Evolutionary conservation across 306 rosid genomes (phyloP).

Genomic region (Cyamopsis tetragonoloba): DNA sequence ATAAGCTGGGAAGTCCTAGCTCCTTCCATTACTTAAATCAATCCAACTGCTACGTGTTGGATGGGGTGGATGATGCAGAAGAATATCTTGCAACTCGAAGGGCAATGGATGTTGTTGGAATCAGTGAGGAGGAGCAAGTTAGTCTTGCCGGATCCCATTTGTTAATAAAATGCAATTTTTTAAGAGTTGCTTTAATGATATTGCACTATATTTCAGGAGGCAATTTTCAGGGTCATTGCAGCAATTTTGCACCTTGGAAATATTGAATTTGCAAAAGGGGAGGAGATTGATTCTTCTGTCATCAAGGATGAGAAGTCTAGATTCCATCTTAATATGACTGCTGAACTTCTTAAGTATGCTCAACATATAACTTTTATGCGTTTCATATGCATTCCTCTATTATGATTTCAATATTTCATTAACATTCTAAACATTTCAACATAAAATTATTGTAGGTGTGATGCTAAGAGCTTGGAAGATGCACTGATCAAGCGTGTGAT

Average conservation of each 20-base stretch:
- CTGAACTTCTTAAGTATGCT: slow-evolving; percentile 83
- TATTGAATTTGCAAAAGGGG: slow-evolving; percentile 92
- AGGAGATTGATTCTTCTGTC: slow-evolving; percentile 92
- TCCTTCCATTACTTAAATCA: slow-evolving; percentile 94
- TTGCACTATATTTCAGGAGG: slow-evolving; percentile 60
- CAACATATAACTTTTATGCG: slow-evolving; percentile 18
- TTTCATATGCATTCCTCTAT: slow-evolving; percentile 18
- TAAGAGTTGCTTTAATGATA: slow-evolving; percentile 25
- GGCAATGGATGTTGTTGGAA: slow-evolving; percentile 99
- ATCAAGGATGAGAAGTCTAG: slow-evolving; percentile 89
- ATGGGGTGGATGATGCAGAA: slow-evolving; percentile 85
- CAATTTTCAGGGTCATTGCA: slow-evolving; percentile 93
- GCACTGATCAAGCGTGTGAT: slow-evolving; percentile 96
- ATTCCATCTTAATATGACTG: slow-evolving; percentile 82
- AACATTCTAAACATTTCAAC: slow-evolving; percentile 20
- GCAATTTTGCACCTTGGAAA: slow-evolving; percentile 97
- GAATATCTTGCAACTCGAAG: slow-evolving; percentile 97
- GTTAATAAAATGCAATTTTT: slow-evolving; percentile 3
- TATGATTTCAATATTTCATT: slow-evolving; percentile 7
- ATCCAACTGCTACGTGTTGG: slow-evolving; percentile 74
- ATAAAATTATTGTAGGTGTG: slow-evolving; percentile 54
- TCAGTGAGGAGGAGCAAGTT: slow-evolving; percentile 96
- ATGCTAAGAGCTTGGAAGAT: slow-evolving; percentile 95
- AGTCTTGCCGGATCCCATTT: slow-evolving; percentile 24
- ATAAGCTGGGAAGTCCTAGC: slow-evolving; percentile 77